Percentiles rank a stretch among this genome's conserved stretches.
phyloP scores from a whole-genome alignment of 1,139 yeast genomes.

The Candida neerlandica region DNA sequence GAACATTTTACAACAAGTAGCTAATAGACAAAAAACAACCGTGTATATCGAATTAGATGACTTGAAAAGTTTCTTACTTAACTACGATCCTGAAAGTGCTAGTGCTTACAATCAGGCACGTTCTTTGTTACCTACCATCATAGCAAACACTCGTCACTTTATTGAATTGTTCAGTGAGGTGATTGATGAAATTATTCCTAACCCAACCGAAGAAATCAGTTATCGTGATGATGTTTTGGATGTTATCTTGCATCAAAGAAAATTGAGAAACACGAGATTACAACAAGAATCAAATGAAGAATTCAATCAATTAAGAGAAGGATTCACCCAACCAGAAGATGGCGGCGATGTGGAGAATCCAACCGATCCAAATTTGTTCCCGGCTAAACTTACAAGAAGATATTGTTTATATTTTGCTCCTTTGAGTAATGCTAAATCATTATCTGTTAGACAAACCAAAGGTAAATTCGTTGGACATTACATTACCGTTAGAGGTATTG shows the following conservation, averaged over 20 bases:
- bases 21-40: conserved; percentile 77
- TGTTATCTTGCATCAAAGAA: conserved; percentile 88
- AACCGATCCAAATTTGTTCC: conserved; percentile 53
- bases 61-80: conserved; percentile 64
- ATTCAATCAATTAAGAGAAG: conserved; percentile 39
- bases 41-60: conserved; percentile 83
- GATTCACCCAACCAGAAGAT: conserved; percentile 24
- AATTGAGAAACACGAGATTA: conserved; percentile 73
- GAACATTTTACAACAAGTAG: conserved; percentile 72
- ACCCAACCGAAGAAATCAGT: conserved; percentile 72
- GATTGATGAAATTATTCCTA: conserved; percentile 82
- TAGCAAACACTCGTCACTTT: conserved; percentile 76
- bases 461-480: conserved; percentile 84
- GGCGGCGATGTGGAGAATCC: conserved; percentile 19
- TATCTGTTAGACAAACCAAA: conserved; percentile 87
- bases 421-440: conserved; percentile 47
- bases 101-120: conserved; percentile 26
- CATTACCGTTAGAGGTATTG: conserved; percentile 90
- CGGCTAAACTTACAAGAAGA: conserved; percentile 83
- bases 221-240: conserved; percentile 91
- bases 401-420: conserved; percentile 89
- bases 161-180: conserved; percentile 74
- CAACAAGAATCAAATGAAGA: conserved; percentile 69
- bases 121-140: conserved; percentile 57
- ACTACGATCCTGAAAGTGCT: conserved; percentile 25